Conservation (phyloP, 1,139 yeast species). For the Pichia sp. region DNA sequence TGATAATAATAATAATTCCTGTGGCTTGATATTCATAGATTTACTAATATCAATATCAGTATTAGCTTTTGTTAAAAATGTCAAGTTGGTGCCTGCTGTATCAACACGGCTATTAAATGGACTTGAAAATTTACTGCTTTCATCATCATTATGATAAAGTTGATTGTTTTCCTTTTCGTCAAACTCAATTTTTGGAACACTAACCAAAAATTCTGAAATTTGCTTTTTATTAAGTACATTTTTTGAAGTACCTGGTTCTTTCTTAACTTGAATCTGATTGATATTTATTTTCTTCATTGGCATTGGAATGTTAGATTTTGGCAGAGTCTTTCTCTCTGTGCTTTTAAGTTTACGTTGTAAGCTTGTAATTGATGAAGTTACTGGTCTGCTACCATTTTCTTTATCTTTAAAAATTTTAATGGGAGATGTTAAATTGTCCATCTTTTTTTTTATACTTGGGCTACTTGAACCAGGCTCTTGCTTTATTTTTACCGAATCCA, state of each 20-base stretch:
- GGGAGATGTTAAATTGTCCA: conserved; percentile 2
- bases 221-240: background rate
- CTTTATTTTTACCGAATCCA: conserved; percentile 12
- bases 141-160: too few relatives aligned
- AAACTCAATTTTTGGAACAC: conserved; percentile 7
- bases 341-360: too few relatives aligned
- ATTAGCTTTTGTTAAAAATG: conserved; percentile 7
- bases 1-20: background rate
- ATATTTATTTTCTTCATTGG: too few relatives aligned
- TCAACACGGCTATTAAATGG: conserved; percentile 12
- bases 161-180: background rate
- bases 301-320: too few relatives aligned
- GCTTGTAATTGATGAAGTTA: background rate
- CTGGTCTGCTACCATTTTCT: background rate
- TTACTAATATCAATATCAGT: background rate
- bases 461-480: conserved; percentile 8
- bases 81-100: conserved; percentile 13
- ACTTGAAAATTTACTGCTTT: conserved; percentile 12
- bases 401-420: background rate
- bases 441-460: background rate
- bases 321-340: too few relatives aligned
- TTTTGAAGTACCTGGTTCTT: background rate
- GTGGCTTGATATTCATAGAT: background rate
- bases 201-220: conserved; percentile 8
- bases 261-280: conserved; percentile 1